These are phyloP conservation scores for Holtermanniella nyarrowii DNA, from an alignment of 768 basidiomycete genomes.

Conservation along the genomic window DNA sequence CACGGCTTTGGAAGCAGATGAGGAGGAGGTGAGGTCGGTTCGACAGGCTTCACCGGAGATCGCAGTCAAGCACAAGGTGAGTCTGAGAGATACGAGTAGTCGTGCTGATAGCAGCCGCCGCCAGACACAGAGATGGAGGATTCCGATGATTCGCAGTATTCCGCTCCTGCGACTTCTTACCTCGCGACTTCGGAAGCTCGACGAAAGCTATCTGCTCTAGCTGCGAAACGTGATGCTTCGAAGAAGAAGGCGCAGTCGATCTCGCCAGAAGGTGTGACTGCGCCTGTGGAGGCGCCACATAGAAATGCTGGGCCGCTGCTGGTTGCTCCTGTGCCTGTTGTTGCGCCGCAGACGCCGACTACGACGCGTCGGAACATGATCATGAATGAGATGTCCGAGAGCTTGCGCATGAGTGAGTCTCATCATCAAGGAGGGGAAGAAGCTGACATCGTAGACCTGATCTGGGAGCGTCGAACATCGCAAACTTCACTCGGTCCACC, in stretches of 20 bases:
- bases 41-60: not conserved
- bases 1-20: not conserved
- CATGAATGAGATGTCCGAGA: constrained; percentile 33
- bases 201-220: constrained; percentile 22
- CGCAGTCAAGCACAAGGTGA: not conserved
- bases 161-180: constrained; percentile 1
- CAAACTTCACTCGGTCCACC: not conserved
- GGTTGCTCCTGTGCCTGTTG: not conserved
- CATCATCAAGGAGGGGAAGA: not conserved
- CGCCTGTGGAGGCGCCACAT: not conserved
- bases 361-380: constrained; percentile 29
- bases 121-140: constrained; percentile 19
- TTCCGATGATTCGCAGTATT: constrained; percentile 10
- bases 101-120: constrained; percentile 1
- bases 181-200: constrained; percentile 24
- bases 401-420: constrained; percentile 27
- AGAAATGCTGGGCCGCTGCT: not conserved
- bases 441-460: constrained; percentile 19
- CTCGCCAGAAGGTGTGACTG: not conserved
- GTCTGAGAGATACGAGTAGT: not conserved
- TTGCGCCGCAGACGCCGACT: constrained; percentile 25
- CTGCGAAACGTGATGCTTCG: constrained; percentile 18
- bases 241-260: constrained; percentile 2
- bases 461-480: constrained; percentile 32
- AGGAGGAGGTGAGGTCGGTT: constrained; percentile 1